Evolutionary conservation across 768 basidiomycete species (phyloP).

Genomic region (Chalciporus chontae): DNA sequence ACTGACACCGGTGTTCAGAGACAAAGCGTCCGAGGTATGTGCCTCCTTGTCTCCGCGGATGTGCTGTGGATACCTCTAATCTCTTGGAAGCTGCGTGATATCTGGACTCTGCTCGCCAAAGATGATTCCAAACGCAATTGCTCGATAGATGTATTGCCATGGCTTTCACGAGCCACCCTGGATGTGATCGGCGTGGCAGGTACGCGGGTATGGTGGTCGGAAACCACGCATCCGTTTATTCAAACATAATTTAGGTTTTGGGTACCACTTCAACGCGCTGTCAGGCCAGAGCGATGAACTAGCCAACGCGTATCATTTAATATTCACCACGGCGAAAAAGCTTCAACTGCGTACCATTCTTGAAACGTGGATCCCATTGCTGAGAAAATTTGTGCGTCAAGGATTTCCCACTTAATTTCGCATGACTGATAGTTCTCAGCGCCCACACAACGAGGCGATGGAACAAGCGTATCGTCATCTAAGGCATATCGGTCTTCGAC

Average conservation of each 20-base stretch:
- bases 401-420: not conserved
- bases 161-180: slow-evolving; percentile 65
- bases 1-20: slow-evolving; percentile 54
- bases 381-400: slow-evolving; percentile 45
- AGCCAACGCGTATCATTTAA: slow-evolving; percentile 50
- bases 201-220: slow-evolving; percentile 14
- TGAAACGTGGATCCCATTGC: slow-evolving; percentile 54
- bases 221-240: not conserved
- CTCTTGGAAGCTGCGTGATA: slow-evolving; percentile 42
- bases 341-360: slow-evolving; percentile 52
- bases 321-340: slow-evolving; percentile 51
- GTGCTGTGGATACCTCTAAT: not conserved
- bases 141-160: slow-evolving; percentile 56
- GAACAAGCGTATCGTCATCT: slow-evolving; percentile 43
- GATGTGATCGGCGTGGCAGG: slow-evolving; percentile 78
- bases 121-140: slow-evolving; percentile 12
- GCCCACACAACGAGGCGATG: slow-evolving; percentile 44
- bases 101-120: slow-evolving; percentile 30
- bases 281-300: slow-evolving; percentile 46
- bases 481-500: slow-evolving; percentile 48
- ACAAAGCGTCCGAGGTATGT: slow-evolving; percentile 51
- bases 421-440: slow-evolving; percentile 29
- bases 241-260: slow-evolving; percentile 43
- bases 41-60: not conserved
- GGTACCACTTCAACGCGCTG: slow-evolving; percentile 53